These are phyloP conservation scores for Spiraea crenata DNA, from an alignment of 331 rosid genomes.

Conservation along the genomic window DNA sequence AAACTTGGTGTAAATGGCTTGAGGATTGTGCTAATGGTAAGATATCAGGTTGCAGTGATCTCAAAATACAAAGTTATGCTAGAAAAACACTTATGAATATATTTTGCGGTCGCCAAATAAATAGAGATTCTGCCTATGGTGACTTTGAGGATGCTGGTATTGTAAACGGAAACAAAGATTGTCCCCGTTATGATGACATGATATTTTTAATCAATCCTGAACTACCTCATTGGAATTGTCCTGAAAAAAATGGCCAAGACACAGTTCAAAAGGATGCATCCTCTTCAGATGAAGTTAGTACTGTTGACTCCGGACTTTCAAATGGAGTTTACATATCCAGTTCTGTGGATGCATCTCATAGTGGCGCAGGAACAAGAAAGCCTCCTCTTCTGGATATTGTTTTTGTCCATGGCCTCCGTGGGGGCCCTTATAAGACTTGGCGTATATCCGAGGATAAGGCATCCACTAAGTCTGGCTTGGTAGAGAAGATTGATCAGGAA, in stretches of 20 bases:
- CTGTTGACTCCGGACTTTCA: constrained; percentile 30
- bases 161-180: constrained; percentile 37
- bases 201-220: constrained; percentile 82
- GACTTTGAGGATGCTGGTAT: constrained; percentile 34
- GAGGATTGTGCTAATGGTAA: constrained; percentile 86
- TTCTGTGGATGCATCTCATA: constrained; percentile 37
- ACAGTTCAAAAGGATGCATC: constrained; percentile 28
- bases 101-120: constrained; percentile 44
- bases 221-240: constrained; percentile 81
- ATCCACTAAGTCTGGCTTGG: constrained; percentile 71
- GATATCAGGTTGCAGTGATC: constrained; percentile 88
- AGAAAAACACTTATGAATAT: constrained; percentile 72
- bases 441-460: constrained; percentile 94
- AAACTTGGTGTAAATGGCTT: constrained; percentile 82
- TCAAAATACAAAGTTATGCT: constrained; percentile 82
- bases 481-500: constrained; percentile 96
- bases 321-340: constrained; percentile 34
- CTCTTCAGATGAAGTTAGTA: constrained; percentile 13
- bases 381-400: constrained; percentile 69
- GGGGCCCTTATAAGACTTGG: constrained; percentile 93
- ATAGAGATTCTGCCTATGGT: constrained; percentile 38
- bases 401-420: constrained; percentile 93
- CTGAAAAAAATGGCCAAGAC: constrained; percentile 37
- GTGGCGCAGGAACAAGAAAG: constrained; percentile 26
- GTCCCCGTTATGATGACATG: constrained; percentile 79